Base-by-base conservation (phyloP, 2,329 filamentous ascomycete species). In the Sphaerulina musiva region DNA sequence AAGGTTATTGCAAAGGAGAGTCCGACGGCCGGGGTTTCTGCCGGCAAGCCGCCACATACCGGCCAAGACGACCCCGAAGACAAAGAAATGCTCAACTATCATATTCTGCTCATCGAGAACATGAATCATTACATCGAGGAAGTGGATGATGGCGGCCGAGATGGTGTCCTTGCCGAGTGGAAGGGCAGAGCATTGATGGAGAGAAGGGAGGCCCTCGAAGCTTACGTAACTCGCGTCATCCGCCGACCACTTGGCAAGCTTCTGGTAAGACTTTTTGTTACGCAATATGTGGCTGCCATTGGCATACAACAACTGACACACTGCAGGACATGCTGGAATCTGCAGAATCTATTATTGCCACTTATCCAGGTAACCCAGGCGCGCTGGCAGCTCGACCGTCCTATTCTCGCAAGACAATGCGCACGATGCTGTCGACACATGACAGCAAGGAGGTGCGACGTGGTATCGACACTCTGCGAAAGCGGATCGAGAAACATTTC, bases 71-170 rank as follows among this genome's bases (percentile, higher is more conserved):
- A 87, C 63, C 80, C 82, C 1, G 93, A 97, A 70, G 93, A 97
- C 68, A 97, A 98, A 73, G 91, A 96, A 70, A 89, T 90, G 4
- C 80, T 98, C 57, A 97, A 97, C 73, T 95, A 95, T 73, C 91
- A 97, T 71, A 95, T 98, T 65, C 79, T 97, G 34, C 79, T 97
- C 51, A 97, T 98, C 62, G 92, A 98, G 72, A 98, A 98, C 71
- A 96, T 96, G 90, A 95, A 96, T 68, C 90, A 95, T 72, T 97
- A 95, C 73, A 77, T 93, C 9, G 91, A 97, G 69, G 91, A 96
- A 70, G 86, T 95, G 7, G 89, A 95, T 62, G 75, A 85, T 12
- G 66, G 64, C 6, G 64, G 62, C 8, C 79, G 81, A 38, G 82
- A 93, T 58, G 80, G 86, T 6, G 83, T 95, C 0, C 79, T 97